Evolutionary conservation across 2,329 filamentous ascomycete species (phyloP).

Genomic region (Xylariaceae sp.): DNA sequence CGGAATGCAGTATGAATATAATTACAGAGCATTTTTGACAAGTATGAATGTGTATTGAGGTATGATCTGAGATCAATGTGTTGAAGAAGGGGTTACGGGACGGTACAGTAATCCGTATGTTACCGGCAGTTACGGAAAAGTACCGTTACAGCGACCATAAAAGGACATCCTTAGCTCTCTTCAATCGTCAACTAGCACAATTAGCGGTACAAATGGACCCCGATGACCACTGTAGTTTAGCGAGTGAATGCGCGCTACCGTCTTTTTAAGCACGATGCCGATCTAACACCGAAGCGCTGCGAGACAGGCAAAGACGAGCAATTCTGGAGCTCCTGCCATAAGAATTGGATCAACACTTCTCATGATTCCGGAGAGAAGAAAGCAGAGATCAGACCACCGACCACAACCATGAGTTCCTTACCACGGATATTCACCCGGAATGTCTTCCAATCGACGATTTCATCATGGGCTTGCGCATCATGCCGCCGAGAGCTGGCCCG

Average conservation of each 20-base stretch:
- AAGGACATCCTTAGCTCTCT: conserved; percentile 6
- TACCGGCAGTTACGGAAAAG: not conserved
- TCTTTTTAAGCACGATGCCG: not conserved
- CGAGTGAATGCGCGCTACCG: not conserved
- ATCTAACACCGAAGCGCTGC: conserved; percentile 3
- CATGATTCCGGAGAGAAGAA: too few species aligned
- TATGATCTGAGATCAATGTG: too few species aligned
- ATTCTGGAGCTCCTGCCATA: not conserved
- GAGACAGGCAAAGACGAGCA: not conserved
- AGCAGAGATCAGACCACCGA: not conserved
- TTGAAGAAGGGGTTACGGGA: too few species aligned
- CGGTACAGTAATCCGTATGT: not conserved
- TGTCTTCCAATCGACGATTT: conserved; percentile 22
- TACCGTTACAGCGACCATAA: conserved; percentile 6
- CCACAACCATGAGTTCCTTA: conserved; percentile 36
- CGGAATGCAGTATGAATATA: not conserved
- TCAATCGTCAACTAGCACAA: conserved; percentile 11
- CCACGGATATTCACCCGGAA: conserved; percentile 34
- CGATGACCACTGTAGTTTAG: too few species aligned
- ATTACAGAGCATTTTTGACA: too few species aligned
- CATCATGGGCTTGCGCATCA: conserved; percentile 30
- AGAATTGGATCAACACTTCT: conserved; percentile 2
- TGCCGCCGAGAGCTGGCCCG: conserved; percentile 27
- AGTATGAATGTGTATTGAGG: too few species aligned
- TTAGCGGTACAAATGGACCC: too few species aligned